A percentile compares a stretch with the other conserved stretches of the same genome.
These are phyloP conservation scores for Cercophora samala DNA, from an alignment of 495 filamentous ascomycete species.

Conservation along the genomic window DNA sequence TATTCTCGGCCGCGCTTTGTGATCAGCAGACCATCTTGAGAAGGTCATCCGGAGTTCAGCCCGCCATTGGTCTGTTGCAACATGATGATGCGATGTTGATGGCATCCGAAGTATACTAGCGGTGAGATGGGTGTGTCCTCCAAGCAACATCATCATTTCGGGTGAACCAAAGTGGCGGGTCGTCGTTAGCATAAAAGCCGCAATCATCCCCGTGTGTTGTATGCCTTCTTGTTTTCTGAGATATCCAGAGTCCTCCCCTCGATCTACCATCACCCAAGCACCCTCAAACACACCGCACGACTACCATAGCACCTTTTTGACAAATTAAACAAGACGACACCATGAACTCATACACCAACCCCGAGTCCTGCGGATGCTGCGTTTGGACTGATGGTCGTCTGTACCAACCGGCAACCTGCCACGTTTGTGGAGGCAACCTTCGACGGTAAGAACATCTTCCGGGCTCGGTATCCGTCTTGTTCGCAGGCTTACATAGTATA, in stretches of 20 bases:
- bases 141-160: slow-evolving; percentile 9
- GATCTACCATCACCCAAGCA: not conserved
- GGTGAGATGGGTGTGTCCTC: slow-evolving; percentile 21
- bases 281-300: not conserved
- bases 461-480: not conserved
- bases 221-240: not conserved
- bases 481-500: not conserved
- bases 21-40: slow-evolving; percentile 33
- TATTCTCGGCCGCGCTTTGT: slow-evolving; percentile 18
- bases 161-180: not conserved
- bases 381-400: slow-evolving; percentile 5
- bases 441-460: not conserved
- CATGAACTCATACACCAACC: not conserved
- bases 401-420: slow-evolving; percentile 10
- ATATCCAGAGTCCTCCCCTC: not conserved
- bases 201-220: not conserved
- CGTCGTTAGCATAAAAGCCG: slow-evolving; percentile 12
- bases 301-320: not conserved
- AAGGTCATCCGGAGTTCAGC: slow-evolving; percentile 9
- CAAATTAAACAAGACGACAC: not conserved
- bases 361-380: slow-evolving; percentile 16
- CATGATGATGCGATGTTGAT: slow-evolving; percentile 8
- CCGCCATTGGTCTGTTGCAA: slow-evolving; percentile 20
- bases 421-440: not conserved
- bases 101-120: slow-evolving; percentile 17